Base-by-base conservation (phyloP, 75 land plant genomes). In the Adiantum capillusveneris region DNA sequence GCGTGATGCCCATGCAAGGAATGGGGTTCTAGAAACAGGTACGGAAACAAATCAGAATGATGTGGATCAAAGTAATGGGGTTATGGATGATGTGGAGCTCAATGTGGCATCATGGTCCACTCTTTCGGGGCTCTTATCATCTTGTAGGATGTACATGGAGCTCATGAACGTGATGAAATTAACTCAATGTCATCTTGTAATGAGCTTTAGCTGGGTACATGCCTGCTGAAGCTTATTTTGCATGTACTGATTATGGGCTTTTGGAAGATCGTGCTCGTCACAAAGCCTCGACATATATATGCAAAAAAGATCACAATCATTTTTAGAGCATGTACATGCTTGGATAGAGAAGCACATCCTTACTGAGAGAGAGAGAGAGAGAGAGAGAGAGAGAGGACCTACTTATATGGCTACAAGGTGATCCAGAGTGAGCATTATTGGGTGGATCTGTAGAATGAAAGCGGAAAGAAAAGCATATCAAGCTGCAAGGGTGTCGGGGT, bases 281-380 rank as follows among this genome's bases (percentile, higher is more conserved):
- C 60, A 53, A 79, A 63, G 76, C 87, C n/a, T 63, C 1, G n/a
- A 76, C 67, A 0, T 89, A 89, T 60, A 84, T 89, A 0, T 52
- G 55, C 58, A 51, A 91, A 21, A 68, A 56, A 59, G 87, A 89
- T 56, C 27, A 87, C 25, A 91, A 91, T 1, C 63, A 59, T 89
- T 89, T 44, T 61, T 89, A 11, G 77, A 86, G 30, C 95, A 86
- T 53, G 55, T 53, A 13, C 24, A 53, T 26, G 55, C 55, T 24
- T 53, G 55, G 55, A 53, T 53, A 26, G 55, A 53, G 17, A 14
- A 46, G 50, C 37, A 34, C n/a, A n/a, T n/a, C n/a, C n/a, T n/a
- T n/a, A n/a, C n/a, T n/a, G n/a, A n/a, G n/a, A n/a, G n/a, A n/a
- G n/a, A n/a, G n/a, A n/a, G n/a, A n/a, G n/a, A n/a, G n/a, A n/a